Percentiles rank a stretch among this genome's conserved stretches.
Conservation (phyloP, 192 early-diverging fungal genomes). For the Linnemannia hyalina region DNA sequence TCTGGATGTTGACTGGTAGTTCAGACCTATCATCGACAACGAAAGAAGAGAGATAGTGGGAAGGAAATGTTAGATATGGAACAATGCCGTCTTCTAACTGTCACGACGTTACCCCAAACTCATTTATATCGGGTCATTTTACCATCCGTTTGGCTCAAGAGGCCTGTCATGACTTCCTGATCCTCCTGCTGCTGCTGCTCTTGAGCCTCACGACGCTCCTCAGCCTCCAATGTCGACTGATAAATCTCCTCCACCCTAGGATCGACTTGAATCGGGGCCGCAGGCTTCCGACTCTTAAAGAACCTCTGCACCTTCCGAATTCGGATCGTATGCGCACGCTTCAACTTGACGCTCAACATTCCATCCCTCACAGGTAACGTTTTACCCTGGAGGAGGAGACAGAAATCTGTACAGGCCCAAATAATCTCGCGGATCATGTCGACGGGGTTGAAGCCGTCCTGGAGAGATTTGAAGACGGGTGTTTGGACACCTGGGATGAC, state of each 20-base stretch:
- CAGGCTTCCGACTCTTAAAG: slow-evolving; percentile 20
- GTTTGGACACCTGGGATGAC: slow-evolving; percentile 32
- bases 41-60: not conserved
- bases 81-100: not conserved
- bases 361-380: slow-evolving; percentile 34
- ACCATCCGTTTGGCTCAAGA: slow-evolving; percentile 34
- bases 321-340: slow-evolving; percentile 40
- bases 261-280: not conserved
- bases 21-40: not conserved
- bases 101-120: not conserved
- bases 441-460: slow-evolving; percentile 54
- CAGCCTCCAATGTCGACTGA: slow-evolving; percentile 7
- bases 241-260: slow-evolving; percentile 11
- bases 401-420: slow-evolving; percentile 39
- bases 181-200: slow-evolving; percentile 3
- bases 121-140: not conserved
- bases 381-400: slow-evolving; percentile 26
- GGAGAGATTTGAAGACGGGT: slow-evolving; percentile 17
- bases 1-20: not conserved
- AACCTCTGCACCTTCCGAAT: slow-evolving; percentile 25
- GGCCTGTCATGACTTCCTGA: not conserved
- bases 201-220: not conserved
- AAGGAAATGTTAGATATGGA: not conserved
- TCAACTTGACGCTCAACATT: slow-evolving; percentile 22
- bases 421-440: slow-evolving; percentile 52